Evolutionary conservation across 2,329 filamentous ascomycete species (phyloP), one percentile per base, ranked within the genome.

Genomic region (Escovopsis sp.): DNA sequence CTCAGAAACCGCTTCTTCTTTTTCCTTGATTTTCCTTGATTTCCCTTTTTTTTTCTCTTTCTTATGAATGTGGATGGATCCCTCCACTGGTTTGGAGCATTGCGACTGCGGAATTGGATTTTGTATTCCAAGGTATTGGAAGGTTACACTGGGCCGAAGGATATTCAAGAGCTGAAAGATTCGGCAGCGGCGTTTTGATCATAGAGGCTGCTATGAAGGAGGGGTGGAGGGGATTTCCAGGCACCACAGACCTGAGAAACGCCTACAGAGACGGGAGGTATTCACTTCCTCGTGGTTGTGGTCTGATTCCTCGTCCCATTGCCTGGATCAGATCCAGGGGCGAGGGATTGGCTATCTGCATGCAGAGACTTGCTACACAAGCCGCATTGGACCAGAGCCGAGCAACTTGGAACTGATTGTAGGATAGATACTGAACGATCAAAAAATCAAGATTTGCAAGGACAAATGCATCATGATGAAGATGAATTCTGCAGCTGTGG

Each of bases 91-190:
- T 5, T 37, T 41, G 33, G 27, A 24, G 30, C 14, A 37, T 40
- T 11, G 16, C 15, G 24, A 39, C 40, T 35, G 25, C 29, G 37
- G 35, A 38, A 34, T 29, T 32, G 27, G 27, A 7, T 32, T 37
- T 43, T 43, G 29, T 24, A 35, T 45, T 53, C 51, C 50, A 53
- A 55, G 54, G 53, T 35, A 46, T 40, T 45, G 52, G 43, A 46
- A 29, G 37, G 43, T 44, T 49, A 57, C 48, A 56, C 9, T 38
- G 49, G 52, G 47, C 40, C 50, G 57, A 60, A 61, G 66, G 64
- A 60, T 52, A 45, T 66, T 73, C 70, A 74, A 74, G 70, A 65
- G 70, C 70, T 74, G 70, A 73, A 61, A 59, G 44, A 51, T 66
- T 70, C 67, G 70, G 67, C 60, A 46, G 37, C 48, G 51, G 50